Evolutionary conservation across 176 grass and related monocot species (phyloP), one percentile per base, ranked within the genome.

Genomic region (Puya raimondii): DNA sequence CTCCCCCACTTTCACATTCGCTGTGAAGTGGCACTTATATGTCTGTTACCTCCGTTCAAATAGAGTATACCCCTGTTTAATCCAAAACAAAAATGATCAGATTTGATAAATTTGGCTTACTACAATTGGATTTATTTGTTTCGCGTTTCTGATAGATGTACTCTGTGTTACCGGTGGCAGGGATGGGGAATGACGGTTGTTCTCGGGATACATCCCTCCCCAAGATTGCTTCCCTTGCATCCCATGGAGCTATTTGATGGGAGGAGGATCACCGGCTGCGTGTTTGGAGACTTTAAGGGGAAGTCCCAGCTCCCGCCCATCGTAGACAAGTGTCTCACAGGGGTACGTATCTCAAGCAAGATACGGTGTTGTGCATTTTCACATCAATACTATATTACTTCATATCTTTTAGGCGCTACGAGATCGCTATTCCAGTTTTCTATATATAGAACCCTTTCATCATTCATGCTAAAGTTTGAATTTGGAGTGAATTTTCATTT

Each of bases 191-290:
- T 85, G 29, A 97, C 93, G 0, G 84, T 97, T 29, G 72, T 84
- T 49, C 73, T 97, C 0, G 93, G 93, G 16, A 90, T 97, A 57
- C 93, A 97, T 72, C 65, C 74, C 1, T 85, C 84, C 2, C 89
- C 93, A 0, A 80, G 70, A 69, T 53, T 92, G 86, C 25, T 97
- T 81, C 93, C 93, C 0, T 66, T 97, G 14, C 93, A 97, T 63
- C 93, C 93, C 3, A 97, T 92, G 93, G 93, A 97, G 66, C 72
- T 97, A 26, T 97, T 92, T 17, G 70, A 90, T 47, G 86, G 89
- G 42, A 83, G 93, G 48, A 84, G 81, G 57, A 81, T 97, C 67
- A 74, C 51, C 0, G 93, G 76, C 10, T 90, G 84, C 11, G 0
- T 78, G 61, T 92, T 97, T 10, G 93, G 93, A 0, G 93, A 90